Percentiles rank a stretch among this genome's conserved stretches.
Evolutionary conservation across 805 yeast species (phyloP).

Genomic region (Ogataea saltuana): DNA sequence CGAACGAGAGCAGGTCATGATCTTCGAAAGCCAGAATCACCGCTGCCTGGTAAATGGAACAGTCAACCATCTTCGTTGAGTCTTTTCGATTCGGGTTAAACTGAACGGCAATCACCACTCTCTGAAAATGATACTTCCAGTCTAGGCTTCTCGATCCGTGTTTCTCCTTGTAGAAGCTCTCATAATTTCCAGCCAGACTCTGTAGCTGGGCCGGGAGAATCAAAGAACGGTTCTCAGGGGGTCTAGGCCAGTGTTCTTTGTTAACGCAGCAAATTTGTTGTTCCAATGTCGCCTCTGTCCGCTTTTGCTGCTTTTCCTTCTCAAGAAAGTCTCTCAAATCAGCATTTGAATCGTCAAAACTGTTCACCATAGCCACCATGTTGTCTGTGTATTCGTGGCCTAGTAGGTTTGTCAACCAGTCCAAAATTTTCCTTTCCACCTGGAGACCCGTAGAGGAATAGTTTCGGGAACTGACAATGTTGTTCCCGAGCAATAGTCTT

Average conservation of each 20-base stretch:
- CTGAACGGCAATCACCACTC: slow-evolving; percentile 35
- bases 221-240: slow-evolving; percentile 24
- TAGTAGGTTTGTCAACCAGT: slow-evolving; percentile 8
- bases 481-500: slow-evolving; percentile 20
- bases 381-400: slow-evolving; percentile 25
- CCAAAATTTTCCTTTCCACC: slow-evolving; percentile 14
- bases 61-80: slow-evolving; percentile 24
- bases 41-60: slow-evolving; percentile 47
- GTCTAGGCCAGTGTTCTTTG: slow-evolving; percentile 24
- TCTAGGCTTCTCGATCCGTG: slow-evolving; percentile 30
- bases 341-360: slow-evolving; percentile 16
- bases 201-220: slow-evolving; percentile 18
- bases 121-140: slow-evolving; percentile 47
- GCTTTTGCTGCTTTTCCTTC: background rate
- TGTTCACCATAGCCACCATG: slow-evolving; percentile 20
- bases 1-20: slow-evolving; percentile 21
- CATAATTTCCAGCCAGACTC: slow-evolving; percentile 10
- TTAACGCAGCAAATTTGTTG: slow-evolving; percentile 17
- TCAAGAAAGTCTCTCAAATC: slow-evolving; percentile 9
- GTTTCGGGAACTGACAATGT: slow-evolving; percentile 8
- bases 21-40: slow-evolving; percentile 42
- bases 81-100: slow-evolving; percentile 32
- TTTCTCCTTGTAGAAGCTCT: slow-evolving; percentile 10
- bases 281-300: background rate
- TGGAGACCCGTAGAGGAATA: slow-evolving; percentile 8